Evolutionary conservation across 2,329 filamentous ascomycete genomes (phyloP).

Genomic region (Calonectria pseudoturangicola): DNA sequence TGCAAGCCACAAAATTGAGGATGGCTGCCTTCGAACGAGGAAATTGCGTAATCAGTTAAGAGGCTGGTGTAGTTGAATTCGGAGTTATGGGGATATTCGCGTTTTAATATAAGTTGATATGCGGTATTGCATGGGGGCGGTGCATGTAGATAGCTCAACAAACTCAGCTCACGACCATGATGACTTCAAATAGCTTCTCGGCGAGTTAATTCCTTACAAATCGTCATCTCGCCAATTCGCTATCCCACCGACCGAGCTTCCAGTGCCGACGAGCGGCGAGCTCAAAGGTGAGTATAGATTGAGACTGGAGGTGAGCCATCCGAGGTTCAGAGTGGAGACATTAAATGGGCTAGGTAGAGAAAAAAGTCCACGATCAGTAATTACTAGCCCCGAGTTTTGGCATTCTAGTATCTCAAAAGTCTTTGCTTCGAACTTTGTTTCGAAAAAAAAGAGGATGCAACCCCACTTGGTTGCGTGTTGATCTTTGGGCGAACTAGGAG

Average conservation of each 20-base stretch:
- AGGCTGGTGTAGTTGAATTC: background rate
- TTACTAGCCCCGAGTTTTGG: background rate
- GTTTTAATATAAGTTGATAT: background rate
- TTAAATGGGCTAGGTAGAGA: background rate
- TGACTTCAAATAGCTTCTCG: background rate
- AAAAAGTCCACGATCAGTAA: background rate
- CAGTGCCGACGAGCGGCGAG: background rate
- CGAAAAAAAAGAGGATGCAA: background rate
- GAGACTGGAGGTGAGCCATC: background rate
- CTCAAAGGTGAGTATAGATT: background rate
- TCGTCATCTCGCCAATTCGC: too few relatives aligned
- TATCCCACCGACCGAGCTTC: background rate
- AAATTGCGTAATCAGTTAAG: background rate
- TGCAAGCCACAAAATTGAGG: background rate
- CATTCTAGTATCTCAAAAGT: background rate
- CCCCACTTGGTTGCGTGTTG: background rate
- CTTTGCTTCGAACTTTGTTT: background rate
- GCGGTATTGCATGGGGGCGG: too few relatives aligned
- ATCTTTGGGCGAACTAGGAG: background rate
- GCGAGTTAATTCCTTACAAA: too few relatives aligned
- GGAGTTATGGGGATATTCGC: too few relatives aligned
- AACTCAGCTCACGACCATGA: background rate
- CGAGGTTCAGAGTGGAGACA: background rate
- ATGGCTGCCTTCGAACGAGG: background rate
- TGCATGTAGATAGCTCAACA: background rate